Evolutionary conservation across 371 early-diverging fungal genomes (phyloP), one percentile per base, ranked within the genome.

Genomic region (Mucor mucedo): DNA sequence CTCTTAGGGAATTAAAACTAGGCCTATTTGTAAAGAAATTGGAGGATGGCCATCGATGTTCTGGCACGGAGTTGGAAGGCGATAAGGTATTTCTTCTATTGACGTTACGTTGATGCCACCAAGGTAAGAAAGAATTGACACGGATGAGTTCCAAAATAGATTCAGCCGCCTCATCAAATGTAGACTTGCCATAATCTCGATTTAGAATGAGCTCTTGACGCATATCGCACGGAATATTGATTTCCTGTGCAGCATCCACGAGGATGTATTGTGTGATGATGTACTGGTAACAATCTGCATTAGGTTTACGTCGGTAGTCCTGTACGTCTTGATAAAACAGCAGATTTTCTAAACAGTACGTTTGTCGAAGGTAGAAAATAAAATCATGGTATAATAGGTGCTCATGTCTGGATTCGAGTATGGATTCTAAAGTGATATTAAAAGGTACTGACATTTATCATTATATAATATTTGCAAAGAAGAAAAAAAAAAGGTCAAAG

Each of bases 201-300:
- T 66, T 55, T 29, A 58, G 60, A 32, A 78, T 53, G 11, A 78
- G 65, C 2, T 68, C 50, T 40, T 73, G 62, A 35, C 80, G 71
- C 70, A 79, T 77, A 14, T 79, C 77, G 47, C 80, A 79, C 14
- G 77, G 80, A 40, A 79, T 79, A 40, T 79, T 79, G 58, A 79
- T 79, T 44, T 79, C 80, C 32, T 73, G 70, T 4, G 75, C 70
- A 6, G 80, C 64, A 55, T 73, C 75, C 40, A 74, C 64, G 4
- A 60, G 55, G 14, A 79, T 68, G 40, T 73, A 70, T 11, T 53
- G 68, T 42, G 61, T 41, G 9, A 79, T 39, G 9, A 79, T 79
- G n/a, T 52, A 53, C 30, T 70, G 41, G 7, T 71, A 78, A 16
- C 16, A 50, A 6, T 4, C 14, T 8, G 48, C 16, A 9, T 50